Evolutionary conservation across 805 yeast species (phyloP).

Genomic region (Wickerhamiella kurtzmanii): DNA sequence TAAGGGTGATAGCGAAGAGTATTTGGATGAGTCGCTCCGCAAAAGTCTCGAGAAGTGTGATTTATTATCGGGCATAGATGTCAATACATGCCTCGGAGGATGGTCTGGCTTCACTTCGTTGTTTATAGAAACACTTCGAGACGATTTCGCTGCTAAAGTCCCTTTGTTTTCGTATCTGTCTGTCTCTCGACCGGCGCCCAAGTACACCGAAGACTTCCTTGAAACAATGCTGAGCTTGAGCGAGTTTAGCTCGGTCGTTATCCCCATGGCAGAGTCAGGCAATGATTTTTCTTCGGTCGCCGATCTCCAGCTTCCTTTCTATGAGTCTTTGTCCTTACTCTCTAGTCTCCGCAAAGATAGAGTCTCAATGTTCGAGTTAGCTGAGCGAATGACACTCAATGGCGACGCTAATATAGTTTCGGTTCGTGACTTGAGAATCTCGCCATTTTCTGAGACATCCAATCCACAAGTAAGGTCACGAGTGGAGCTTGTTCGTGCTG

Average conservation of each 20-base stretch:
- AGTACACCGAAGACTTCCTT: conserved; percentile 1
- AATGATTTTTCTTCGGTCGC: conserved; percentile 6
- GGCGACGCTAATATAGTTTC: conserved; percentile 37
- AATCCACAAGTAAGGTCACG: background rate
- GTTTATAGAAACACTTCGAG: conserved; percentile 43
- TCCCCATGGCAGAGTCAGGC: conserved; percentile 14
- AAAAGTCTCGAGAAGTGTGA: conserved; percentile 63
- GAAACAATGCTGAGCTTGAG: conserved; percentile 9
- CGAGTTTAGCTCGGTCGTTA: conserved; percentile 14
- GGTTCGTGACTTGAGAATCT: conserved; percentile 4
- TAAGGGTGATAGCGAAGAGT: conserved; percentile 27
- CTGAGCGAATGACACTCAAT: conserved; percentile 29
- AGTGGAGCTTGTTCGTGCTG: background rate
- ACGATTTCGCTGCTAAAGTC: conserved; percentile 23
- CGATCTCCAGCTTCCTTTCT: conserved; percentile 14
- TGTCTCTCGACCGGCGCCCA: conserved; percentile 2
- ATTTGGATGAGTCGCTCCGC: conserved; percentile 51
- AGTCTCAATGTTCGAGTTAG: conserved; percentile 33
- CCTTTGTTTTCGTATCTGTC: conserved; percentile 16
- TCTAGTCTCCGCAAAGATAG: conserved; percentile 29
- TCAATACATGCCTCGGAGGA: conserved; percentile 52
- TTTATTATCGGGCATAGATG: conserved; percentile 52
- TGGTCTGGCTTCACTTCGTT: conserved; percentile 71
- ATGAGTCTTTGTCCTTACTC: conserved; percentile 35
- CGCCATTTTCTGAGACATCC: background rate